A percentile compares a stretch with the other conserved stretches of the same genome.
These are phyloP conservation scores for Herpetomonas tarakana DNA, from an alignment of 208 protist species.

Conservation along the genomic window DNA sequence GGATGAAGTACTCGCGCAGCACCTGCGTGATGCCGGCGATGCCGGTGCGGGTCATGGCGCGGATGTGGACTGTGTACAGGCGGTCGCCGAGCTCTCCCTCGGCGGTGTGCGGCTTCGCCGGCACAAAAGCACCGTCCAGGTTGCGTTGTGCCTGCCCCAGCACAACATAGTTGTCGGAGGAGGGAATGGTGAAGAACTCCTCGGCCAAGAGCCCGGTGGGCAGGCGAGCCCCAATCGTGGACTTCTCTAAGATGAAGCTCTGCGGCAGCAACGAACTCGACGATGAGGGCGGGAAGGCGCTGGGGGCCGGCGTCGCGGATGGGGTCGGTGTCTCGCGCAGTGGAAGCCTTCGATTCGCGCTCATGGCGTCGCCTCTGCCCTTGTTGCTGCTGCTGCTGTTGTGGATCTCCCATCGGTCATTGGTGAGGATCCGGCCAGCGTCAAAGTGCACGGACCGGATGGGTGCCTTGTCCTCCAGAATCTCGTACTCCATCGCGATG, in stretches of 20 bases:
- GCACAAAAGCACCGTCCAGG: conserved; percentile 41
- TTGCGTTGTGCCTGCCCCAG: conserved; percentile 66
- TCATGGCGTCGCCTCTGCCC: no score
- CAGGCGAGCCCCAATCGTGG: conserved; percentile 59
- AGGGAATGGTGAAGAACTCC: conserved; percentile 63
- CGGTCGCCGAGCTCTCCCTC: conserved; percentile 50
- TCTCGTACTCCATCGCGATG: conserved; percentile 50
- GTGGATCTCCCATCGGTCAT: conserved; percentile 43
- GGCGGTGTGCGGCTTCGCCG: conserved; percentile 38
- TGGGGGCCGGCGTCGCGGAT: background rate
- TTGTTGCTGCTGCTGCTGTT: conserved; percentile 1
- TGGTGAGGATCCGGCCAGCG: conserved; percentile 56
- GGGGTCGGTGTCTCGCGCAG: background rate
- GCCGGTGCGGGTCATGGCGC: conserved; percentile 58
- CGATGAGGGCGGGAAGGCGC: conserved; percentile 3
- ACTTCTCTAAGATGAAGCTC: background rate
- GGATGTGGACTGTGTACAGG: conserved; percentile 71
- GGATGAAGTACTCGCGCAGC: conserved; percentile 82
- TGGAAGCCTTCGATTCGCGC: no score
- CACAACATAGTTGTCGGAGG: conserved; percentile 56
- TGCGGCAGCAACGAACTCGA: conserved; percentile 14
- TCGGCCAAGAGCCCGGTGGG: conserved; percentile 50
- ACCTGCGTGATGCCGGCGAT: conserved; percentile 53
- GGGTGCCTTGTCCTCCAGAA: conserved; percentile 75
- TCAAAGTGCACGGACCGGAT: conserved; percentile 68